A percentile compares a stretch with the other conserved stretches of the same genome.
Evolutionary conservation across 495 filamentous ascomycete genomes (phyloP).

Genomic region (Lophiotrema nucula): DNA sequence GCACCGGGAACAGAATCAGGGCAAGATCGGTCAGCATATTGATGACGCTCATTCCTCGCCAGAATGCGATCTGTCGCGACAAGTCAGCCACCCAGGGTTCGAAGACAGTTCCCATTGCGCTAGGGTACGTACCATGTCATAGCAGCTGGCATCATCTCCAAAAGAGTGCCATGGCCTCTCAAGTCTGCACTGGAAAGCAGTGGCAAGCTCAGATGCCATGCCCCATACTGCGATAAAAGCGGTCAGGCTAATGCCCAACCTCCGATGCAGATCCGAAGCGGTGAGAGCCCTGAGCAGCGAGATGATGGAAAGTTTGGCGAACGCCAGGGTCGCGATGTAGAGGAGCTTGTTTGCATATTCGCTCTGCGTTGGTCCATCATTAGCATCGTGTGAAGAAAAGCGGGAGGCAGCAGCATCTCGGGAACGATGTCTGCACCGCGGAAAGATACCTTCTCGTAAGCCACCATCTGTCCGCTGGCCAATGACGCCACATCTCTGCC

Average conservation of each 20-base stretch:
- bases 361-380: constrained; percentile 11
- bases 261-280: constrained; percentile 19
- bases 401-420: no score
- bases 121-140: constrained; percentile 9
- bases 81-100: not conserved
- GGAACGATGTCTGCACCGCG: constrained; percentile 1
- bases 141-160: constrained; percentile 4
- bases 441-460: constrained; percentile 27
- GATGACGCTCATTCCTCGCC: constrained; percentile 17
- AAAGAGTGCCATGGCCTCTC: constrained; percentile 16
- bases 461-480: constrained; percentile 7
- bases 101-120: not conserved
- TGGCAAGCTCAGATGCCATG: constrained; percentile 4
- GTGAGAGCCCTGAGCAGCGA: constrained; percentile 22
- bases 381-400: not conserved
- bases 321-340: constrained; percentile 29
- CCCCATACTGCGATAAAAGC: constrained; percentile 20
- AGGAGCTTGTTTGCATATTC: constrained; percentile 32
- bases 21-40: constrained; percentile 26
- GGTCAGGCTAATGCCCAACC: constrained; percentile 10
- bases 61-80: constrained; percentile 20
- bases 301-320: constrained; percentile 29
- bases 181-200: constrained; percentile 22
- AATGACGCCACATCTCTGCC: constrained; percentile 14
- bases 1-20: constrained; percentile 21